These are phyloP conservation scores for Colletotrichum sp. DNA, from an alignment of 2,329 filamentous ascomycete species.

Conservation along the genomic window DNA sequence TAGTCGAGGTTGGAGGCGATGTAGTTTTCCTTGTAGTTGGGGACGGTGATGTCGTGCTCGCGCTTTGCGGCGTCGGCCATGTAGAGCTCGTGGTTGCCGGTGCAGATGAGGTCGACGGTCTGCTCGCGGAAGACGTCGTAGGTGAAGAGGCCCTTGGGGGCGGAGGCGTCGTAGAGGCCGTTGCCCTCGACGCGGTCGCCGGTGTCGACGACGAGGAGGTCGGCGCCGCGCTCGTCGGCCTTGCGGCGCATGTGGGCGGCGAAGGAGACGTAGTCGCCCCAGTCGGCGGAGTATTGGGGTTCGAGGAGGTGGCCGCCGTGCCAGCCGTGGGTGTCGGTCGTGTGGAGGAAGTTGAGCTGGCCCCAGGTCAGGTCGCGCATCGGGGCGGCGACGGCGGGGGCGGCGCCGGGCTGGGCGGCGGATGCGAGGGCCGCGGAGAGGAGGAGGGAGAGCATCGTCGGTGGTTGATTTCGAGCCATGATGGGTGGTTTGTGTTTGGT, in stretches of 20 bases:
- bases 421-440: slow-evolving; percentile 24
- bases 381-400: slow-evolving; percentile 78
- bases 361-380: slow-evolving; percentile 88
- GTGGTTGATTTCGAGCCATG: neutral
- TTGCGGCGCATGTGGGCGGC: slow-evolving; percentile 79
- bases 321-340: slow-evolving; percentile 97
- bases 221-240: slow-evolving; percentile 79
- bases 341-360: slow-evolving; percentile 97
- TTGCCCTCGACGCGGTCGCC: slow-evolving; percentile 95
- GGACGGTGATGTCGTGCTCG: slow-evolving; percentile 82
- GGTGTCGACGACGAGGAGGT: slow-evolving; percentile 93
- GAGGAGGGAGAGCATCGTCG: neutral
- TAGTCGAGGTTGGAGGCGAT: slow-evolving; percentile 95
- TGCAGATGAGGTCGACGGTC: slow-evolving; percentile 81
- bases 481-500: neutral
- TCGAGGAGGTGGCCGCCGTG: slow-evolving; percentile 92
- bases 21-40: slow-evolving; percentile 81
- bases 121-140: slow-evolving; percentile 88
- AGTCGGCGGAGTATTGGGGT: slow-evolving; percentile 93
- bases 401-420: slow-evolving; percentile 78
- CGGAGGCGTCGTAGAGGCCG: slow-evolving; percentile 89
- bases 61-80: slow-evolving; percentile 76
- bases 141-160: slow-evolving; percentile 86
- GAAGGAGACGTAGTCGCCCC: slow-evolving; percentile 98
- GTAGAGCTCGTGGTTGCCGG: slow-evolving; percentile 96